A percentile compares a stretch with the other conserved stretches of the same genome.
Evolutionary conservation across 2,329 filamentous ascomycete species (phyloP).

Genomic region (Fusarium marasasianum): DNA sequence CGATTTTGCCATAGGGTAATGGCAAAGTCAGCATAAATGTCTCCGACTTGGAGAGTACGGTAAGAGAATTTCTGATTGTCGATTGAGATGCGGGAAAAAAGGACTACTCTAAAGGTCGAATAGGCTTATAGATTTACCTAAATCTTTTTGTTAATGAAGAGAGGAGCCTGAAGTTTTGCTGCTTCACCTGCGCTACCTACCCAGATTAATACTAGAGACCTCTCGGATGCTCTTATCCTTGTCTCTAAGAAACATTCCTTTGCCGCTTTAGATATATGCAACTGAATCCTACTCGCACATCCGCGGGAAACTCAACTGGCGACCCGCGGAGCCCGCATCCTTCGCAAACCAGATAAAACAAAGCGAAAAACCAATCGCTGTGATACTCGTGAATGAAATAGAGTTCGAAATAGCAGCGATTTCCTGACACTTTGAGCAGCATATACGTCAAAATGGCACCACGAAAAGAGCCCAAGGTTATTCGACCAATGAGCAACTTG

Average conservation of each 20-base stretch:
- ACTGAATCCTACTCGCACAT: slow-evolving; percentile 8
- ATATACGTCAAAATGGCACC: slow-evolving; percentile 6
- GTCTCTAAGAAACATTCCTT: not conserved
- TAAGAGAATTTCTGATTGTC: not conserved
- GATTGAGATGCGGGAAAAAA: not conserved
- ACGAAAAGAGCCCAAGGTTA: slow-evolving; percentile 3
- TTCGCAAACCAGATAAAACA: slow-evolving; percentile 12
- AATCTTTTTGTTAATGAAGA: not conserved
- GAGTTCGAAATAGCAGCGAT: not conserved
- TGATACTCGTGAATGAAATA: not conserved
- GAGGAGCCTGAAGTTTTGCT: not conserved
- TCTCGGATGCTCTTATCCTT: not conserved
- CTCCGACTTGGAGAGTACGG: not conserved
- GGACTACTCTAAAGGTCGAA: not conserved
- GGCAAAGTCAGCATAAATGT: not conserved
- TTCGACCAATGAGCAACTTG: slow-evolving; percentile 36
- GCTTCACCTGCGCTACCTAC: not conserved
- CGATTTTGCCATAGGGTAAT: not conserved
- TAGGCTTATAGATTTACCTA: not conserved
- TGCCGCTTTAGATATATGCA: not conserved
- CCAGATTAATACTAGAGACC: not conserved
- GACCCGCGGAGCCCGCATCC: slow-evolving; percentile 24
- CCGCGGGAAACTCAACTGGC: slow-evolving; percentile 15
- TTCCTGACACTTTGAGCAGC: not conserved
- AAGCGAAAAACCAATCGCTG: not conserved